These are phyloP conservation scores for Cyclotella sp. DNA, from an alignment of 108 stramenopile species.

Conservation along the genomic window DNA sequence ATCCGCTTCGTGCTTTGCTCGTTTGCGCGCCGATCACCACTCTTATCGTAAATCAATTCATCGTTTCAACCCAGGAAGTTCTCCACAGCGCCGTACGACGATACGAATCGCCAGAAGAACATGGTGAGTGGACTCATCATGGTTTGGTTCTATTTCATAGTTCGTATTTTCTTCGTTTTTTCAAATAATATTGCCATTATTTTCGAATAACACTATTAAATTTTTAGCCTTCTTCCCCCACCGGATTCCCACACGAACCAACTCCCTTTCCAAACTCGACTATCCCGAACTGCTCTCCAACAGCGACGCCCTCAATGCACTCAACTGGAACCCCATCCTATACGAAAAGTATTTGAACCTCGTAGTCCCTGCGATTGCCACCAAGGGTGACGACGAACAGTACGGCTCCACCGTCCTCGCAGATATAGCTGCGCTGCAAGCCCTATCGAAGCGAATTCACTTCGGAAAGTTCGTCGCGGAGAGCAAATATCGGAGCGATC, in stretches of 20 bases:
- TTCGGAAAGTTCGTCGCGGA: slow-evolving; percentile 99
- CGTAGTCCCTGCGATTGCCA: slow-evolving; percentile 81
- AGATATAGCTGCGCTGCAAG: slow-evolving; percentile 93
- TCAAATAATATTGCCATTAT: too few species aligned
- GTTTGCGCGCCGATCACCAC: background rate
- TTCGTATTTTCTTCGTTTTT: too few species aligned
- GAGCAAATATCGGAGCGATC: slow-evolving; percentile 90
- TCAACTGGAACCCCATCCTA: slow-evolving; percentile 92
- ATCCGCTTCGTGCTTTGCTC: background rate
- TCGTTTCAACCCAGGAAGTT: slow-evolving; percentile 62
- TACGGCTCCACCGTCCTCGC: slow-evolving; percentile 90
- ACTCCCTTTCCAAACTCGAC: slow-evolving; percentile 81
- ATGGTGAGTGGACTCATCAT: slow-evolving; percentile 28
- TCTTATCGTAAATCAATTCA: background rate
- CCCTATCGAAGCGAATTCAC: slow-evolving; percentile 92
- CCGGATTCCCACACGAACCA: slow-evolving; percentile 71
- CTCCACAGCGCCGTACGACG: slow-evolving; percentile 94
- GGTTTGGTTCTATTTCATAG: too few species aligned
- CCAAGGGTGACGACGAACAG: slow-evolving; percentile 96
- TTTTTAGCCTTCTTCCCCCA: slow-evolving; percentile 86
- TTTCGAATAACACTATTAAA: too few species aligned
- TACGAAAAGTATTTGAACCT: slow-evolving; percentile 82
- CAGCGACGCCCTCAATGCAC: slow-evolving; percentile 62
- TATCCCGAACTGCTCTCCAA: slow-evolving; percentile 82
- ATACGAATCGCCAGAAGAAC: slow-evolving; percentile 98